These are phyloP conservation scores for Penicillium sp. DNA, from an alignment of 2,329 filamentous ascomycete genomes.

Conservation along the genomic window DNA sequence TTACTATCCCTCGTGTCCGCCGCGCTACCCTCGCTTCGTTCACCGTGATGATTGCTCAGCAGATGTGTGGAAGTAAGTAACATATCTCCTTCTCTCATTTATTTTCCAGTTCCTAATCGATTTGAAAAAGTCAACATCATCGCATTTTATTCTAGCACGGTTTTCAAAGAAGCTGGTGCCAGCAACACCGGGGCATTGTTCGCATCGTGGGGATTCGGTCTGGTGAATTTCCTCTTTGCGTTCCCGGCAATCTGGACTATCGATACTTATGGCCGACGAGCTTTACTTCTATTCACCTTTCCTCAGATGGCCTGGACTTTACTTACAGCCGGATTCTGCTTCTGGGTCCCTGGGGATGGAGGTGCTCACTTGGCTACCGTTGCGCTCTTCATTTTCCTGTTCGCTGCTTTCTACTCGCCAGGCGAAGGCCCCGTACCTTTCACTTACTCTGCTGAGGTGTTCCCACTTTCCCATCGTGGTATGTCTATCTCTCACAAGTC, in stretches of 20 bases:
- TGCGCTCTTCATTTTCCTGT: constrained; percentile 60
- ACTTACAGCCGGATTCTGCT: constrained; percentile 58
- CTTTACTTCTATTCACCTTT: constrained; percentile 61
- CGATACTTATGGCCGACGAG: constrained; percentile 60
- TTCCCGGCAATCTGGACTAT: constrained; percentile 62
- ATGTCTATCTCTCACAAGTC: too few species aligned
- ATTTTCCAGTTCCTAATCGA: neutral
- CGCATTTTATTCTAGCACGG: constrained; percentile 66
- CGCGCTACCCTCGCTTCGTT: constrained; percentile 69
- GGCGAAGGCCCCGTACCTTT: constrained; percentile 55
- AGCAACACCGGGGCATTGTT: constrained; percentile 52
- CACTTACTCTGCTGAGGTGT: constrained; percentile 53
- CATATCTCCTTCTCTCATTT: neutral
- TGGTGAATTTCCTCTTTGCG: constrained; percentile 62
- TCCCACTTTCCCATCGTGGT: neutral
- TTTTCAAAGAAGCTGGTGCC: constrained; percentile 53
- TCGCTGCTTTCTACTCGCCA: constrained; percentile 60
- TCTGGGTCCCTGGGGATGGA: constrained; percentile 44
- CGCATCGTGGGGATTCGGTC: constrained; percentile 60
- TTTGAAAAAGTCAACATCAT: constrained; percentile 57
- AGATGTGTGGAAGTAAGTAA: constrained; percentile 56
- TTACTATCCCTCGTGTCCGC: constrained; percentile 46
- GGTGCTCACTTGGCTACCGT: constrained; percentile 50
- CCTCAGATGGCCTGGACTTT: constrained; percentile 64
- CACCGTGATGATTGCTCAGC: constrained; percentile 73